Base-by-base conservation (phyloP, 768 basidiomycete genomes). In the Udeniomyces megalosporus region DNA sequence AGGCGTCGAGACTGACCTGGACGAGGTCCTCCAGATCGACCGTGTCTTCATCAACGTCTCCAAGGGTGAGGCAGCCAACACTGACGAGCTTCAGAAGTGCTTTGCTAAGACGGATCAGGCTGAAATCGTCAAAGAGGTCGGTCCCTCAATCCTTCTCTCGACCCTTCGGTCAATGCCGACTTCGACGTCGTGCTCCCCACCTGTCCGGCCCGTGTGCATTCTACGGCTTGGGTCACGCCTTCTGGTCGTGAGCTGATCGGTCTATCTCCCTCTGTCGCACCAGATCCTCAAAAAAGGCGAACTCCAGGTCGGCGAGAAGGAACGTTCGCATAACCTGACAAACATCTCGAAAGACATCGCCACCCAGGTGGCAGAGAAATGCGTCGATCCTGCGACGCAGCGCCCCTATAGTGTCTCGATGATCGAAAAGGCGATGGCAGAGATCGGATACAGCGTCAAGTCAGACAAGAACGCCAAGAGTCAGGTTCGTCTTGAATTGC, bases 371-470 rank as follows among this genome's bases (percentile, higher is more conserved):
- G 85, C 92, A 6, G 88, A 92, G 75, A 92, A 93, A 77, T 92
- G 86, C 64, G 92, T 97, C 26, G 92, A 97, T 70, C 95, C 95
- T 1, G 75, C 79, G 4, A 93, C 90, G 1, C 84, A 88, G 71
- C 77, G 82, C 11, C 90, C 92, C 5, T 91, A 96, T 71, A 84
- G 90, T 5, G 88, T 93, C 34, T 84, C 88, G 20, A 88, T 97
- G 78, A 88, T 99, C 66, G 95, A 99, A 71, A 97, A 95, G 74
- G 91, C 91, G 0, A 93, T 99, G 93, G 76, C 82, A 10, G 92
- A 97, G 71, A 85, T 88, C 10, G 92, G 92, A 1, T 92, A 86
- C 74, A 93, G 88, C 67, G 85, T 93, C 29, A 85, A 87, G 68
- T 79, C 79, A 49, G 83, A 84, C 66, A 96, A 96, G 77, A 85